Evolutionary conservation across 1,284 basidiomycete genomes (phyloP), one percentile per base, ranked within the genome.

Genomic region (Porphyrellus sp.): DNA sequence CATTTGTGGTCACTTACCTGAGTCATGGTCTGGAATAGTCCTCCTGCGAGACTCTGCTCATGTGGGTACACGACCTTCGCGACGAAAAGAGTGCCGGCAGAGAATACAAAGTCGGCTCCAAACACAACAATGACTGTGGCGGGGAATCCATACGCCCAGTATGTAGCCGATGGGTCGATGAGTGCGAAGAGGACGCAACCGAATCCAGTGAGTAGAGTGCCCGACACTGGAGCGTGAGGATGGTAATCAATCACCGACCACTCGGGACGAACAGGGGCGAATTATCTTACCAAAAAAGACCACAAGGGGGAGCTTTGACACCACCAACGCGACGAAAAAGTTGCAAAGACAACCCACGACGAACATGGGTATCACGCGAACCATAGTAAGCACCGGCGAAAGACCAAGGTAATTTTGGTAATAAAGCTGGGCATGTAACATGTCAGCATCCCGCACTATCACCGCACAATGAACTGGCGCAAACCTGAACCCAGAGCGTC

Each of bases 81-180:
- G 48, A 92, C 80, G 63, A 89, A 93, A 20, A 93, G 73, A 2
- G 82, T 85, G 2, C 89, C 90, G 1, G 82, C 75, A 0, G 89
- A 76, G 65, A 86, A 91, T 12, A 91, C 81, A 62, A 93, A 89
- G 64, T 93, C 90, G 0, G 83, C 87, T 31, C 91, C 91, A 39
- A 89, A 76, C 23, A 91, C 89, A 13, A 79, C 72, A 50, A 90
- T 61, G 56, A 86, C 76, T 34, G 91, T 83, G 1, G 86, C 82
- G 5, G 90, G 88, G 73, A 96, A 93, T 15, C 85, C 85, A 52
- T 80, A 88, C 1, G 82, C 82, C 91, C 91, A 94, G 67, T 88
- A 96, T 1, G 81, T 69, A 4, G 76, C 76, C 4, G 72, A 56
- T 0, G 83, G 78, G 15, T 80, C 63, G 53, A 92, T 84, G 6